Conservation (phyloP, 139 green algal genomes). For the Chlorella sp. region DNA sequence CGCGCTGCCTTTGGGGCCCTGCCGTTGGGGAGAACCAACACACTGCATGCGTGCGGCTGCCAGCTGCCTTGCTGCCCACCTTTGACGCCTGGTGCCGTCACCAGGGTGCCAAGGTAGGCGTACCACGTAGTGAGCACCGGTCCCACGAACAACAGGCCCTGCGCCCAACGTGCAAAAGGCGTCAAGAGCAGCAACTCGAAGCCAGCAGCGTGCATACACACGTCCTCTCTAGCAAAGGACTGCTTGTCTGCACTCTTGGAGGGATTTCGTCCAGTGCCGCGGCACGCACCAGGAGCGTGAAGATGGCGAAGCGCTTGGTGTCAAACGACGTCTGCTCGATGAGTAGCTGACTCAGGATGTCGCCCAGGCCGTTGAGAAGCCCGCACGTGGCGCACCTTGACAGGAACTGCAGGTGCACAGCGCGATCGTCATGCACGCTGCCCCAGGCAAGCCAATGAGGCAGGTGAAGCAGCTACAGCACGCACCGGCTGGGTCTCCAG, state of each 20-base stretch:
- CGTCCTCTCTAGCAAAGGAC: conserved; percentile 4
- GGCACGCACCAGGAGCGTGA: conserved; percentile 58
- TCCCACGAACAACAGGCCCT: conserved; percentile 61
- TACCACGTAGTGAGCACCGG: conserved; percentile 85
- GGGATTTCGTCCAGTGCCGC: no score
- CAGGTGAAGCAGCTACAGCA: no score
- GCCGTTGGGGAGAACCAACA: no score
- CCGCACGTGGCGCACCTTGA: conserved; percentile 79
- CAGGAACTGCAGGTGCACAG: conserved; percentile 38
- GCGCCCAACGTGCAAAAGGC: not conserved
- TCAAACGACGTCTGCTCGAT: conserved; percentile 62
- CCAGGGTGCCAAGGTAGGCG: conserved; percentile 46
- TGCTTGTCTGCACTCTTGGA: not conserved
- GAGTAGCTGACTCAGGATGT: conserved; percentile 67
- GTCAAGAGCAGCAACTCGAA: no score
- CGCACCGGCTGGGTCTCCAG: no score
- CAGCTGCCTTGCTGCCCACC: no score
- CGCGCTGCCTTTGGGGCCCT: no score
- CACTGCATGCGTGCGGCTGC: no score
- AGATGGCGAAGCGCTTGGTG: conserved; percentile 53
- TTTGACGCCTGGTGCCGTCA: conserved; percentile 41
- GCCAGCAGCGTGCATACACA: not conserved
- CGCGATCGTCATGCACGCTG: no score
- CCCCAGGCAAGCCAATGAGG: no score
- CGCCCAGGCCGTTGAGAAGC: conserved; percentile 78